Base-by-base conservation (phyloP, 2,329 filamentous ascomycete genomes). In the Cytospora chrysosperma region DNA sequence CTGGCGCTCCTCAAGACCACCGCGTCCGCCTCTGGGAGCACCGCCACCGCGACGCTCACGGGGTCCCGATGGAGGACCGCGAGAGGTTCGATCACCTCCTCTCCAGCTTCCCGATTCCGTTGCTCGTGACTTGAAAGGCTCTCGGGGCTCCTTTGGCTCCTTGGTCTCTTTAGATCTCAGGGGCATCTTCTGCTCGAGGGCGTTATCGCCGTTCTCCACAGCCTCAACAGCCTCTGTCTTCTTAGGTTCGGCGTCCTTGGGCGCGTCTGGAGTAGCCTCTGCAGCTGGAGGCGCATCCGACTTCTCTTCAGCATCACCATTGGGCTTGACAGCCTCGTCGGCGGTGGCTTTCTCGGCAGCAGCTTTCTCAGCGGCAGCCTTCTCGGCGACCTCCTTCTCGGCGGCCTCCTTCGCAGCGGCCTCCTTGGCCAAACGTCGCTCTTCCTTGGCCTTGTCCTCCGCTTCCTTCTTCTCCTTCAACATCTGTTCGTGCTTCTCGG, bases 391-490 rank as follows among this genome's bases (percentile, higher is more conserved):
- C 40, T 78, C 78, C 70, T 81, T 81, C 59, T 81, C 81, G 10
- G 78, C 81, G 43, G 81, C 82, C 65, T 85, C 82, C 75, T 87
- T 87, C 27, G 84, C 77, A n/a, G 82, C 82, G 56, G 86, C 83
- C 70, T 90, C 88, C 74, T 85, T 88, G n/a, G 85, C 87, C 37
- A 86, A 75, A 59, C 85, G 82, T 63, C 81, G 82, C 68, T 92
- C 90, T 70, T 91, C 92, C 76, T 92, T 93, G 52, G 86, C 89
- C 80, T 93, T 95, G 67, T 95, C 92, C 1, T 95, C 92, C 0
- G 89, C 87, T 70, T 96, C 93, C 73, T 89, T 91, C 85, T 96
- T 96, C 76, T 95, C 88, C 68, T 88, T 88, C 28, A 93, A 67
- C 8, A 85, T 84, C 64, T 91, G 82, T 71, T 90, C 82, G 68